Evolutionary conservation across 768 basidiomycete species (phyloP).

Genomic region (Boletus reticulatus): DNA sequence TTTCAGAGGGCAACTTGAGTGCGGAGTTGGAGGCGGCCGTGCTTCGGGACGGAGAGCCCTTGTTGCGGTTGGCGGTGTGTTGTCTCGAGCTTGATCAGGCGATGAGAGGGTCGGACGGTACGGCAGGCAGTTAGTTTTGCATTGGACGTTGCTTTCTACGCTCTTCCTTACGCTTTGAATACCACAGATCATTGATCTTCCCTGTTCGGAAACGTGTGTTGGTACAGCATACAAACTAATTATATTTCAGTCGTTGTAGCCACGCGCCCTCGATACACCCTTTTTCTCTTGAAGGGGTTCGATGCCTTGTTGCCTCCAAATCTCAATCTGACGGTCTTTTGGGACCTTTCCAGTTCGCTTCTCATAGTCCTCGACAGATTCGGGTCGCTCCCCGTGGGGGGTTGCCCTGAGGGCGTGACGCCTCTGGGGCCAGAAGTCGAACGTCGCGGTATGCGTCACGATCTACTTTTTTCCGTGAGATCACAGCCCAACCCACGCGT

Average conservation of each 20-base stretch:
- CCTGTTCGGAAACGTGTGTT: neutral
- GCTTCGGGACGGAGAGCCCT: constrained; percentile 18
- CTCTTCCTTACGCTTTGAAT: neutral
- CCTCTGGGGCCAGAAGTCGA: constrained; percentile 77
- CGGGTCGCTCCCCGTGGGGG: constrained; percentile 76
- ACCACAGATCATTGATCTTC: neutral
- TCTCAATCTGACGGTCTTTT: constrained; percentile 69
- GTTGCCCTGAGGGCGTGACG: constrained; percentile 81
- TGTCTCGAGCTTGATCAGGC: constrained; percentile 22
- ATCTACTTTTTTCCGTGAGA: constrained; percentile 38
- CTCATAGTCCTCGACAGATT: constrained; percentile 74
- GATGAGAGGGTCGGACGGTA: constrained; percentile 7
- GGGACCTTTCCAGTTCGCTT: constrained; percentile 60
- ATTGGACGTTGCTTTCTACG: neutral
- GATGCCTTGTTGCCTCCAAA: constrained; percentile 68
- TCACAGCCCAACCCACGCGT: neutral
- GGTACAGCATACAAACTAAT: constrained; percentile 5
- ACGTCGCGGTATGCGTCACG: constrained; percentile 75
- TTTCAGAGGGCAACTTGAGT: constrained; percentile 5
- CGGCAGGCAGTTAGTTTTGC: constrained; percentile 5
- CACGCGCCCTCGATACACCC: constrained; percentile 39
- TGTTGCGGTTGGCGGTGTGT: constrained; percentile 18
- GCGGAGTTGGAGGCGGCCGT: constrained; percentile 21
- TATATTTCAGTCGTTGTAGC: constrained; percentile 56
- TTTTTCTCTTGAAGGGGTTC: constrained; percentile 34